Conservation (phyloP, 192 early-diverging fungal genomes). For the Geosiphon pyriformis region DNA sequence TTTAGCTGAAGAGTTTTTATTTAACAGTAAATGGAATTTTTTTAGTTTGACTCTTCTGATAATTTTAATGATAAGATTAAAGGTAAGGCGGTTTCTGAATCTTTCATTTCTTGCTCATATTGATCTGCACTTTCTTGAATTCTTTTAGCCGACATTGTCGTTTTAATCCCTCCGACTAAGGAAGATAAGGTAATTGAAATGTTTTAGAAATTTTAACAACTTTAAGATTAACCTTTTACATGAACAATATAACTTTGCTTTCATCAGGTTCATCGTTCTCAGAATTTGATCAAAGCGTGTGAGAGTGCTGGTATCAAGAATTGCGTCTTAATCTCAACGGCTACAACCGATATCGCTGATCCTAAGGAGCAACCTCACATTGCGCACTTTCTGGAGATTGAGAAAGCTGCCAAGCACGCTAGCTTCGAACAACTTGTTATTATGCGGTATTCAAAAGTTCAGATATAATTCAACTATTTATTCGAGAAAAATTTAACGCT, state of each 20-base stretch:
- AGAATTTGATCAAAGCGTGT: background rate
- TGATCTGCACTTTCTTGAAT: background rate
- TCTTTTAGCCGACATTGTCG: background rate
- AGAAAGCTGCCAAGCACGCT: background rate
- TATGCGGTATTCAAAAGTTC: background rate
- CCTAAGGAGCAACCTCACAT: background rate
- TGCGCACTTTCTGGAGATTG: background rate
- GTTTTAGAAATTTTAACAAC: too few species aligned
- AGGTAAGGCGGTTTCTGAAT: background rate
- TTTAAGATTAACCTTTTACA: background rate
- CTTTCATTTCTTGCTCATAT: background rate
- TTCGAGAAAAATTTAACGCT: too few species aligned
- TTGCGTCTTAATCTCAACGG: slow-evolving; percentile 1
- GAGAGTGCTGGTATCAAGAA: slow-evolving; percentile 8
- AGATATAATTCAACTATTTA: too few species aligned
- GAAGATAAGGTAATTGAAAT: background rate
- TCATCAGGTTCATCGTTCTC: background rate
- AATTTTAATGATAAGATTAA: background rate
- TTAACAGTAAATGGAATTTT: background rate
- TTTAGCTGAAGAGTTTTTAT: background rate
- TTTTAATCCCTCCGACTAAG: background rate
- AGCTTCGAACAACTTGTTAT: slow-evolving; percentile 12
- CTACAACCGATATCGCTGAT: background rate
- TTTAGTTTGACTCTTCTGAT: background rate
- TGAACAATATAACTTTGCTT: background rate